These are phyloP conservation scores for Apiospora rasikravindrae DNA, from an alignment of 2,329 filamentous ascomycete species.

Conservation along the genomic window DNA sequence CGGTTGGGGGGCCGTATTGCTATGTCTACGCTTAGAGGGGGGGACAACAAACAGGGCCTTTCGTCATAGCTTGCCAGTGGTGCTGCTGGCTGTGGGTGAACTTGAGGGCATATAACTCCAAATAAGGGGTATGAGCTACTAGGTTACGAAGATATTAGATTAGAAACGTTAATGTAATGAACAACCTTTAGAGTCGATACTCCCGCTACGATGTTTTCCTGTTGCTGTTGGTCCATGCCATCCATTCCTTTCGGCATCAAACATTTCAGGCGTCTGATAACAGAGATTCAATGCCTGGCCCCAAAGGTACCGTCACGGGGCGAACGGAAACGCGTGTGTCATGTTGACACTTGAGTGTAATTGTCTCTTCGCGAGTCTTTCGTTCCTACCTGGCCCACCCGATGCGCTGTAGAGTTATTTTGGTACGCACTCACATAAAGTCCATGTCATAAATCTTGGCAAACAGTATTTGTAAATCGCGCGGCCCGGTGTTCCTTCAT, in stretches of 20 bases:
- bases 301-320: no score
- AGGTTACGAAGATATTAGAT: not conserved
- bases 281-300: no score
- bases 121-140: no score
- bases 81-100: no score
- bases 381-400: no score
- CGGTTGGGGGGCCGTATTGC: slow-evolving; percentile 22
- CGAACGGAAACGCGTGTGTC: not conserved
- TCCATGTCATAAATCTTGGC: not conserved
- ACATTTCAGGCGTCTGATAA: no score
- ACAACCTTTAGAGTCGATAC: not conserved
- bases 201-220: not conserved
- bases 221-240: no score
- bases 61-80: no score
- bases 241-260: no score
- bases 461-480: not conserved
- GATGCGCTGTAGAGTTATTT: not conserved
- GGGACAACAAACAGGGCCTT: no score
- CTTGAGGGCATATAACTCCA: no score
- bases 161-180: not conserved
- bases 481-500: not conserved
- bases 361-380: not conserved
- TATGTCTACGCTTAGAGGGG: slow-evolving; percentile 19
- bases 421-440: not conserved
- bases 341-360: not conserved